Evolutionary conservation across 805 yeast species (phyloP).

Genomic region (Hanseniaspora guilliermondii): DNA sequence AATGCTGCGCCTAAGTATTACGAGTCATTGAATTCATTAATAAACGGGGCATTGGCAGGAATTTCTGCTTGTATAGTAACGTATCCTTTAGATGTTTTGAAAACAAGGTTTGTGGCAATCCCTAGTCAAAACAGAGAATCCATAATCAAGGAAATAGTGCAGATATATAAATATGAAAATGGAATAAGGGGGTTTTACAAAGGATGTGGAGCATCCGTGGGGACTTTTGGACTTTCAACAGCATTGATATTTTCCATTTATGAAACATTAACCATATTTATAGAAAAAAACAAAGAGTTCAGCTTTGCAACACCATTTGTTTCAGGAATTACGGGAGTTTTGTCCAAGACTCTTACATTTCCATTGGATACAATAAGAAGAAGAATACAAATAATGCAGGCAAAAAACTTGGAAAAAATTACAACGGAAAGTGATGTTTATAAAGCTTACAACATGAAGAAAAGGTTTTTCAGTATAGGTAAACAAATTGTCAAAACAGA

Average conservation of each 20-base stretch:
- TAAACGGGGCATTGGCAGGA: constrained; percentile 73
- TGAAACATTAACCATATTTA: constrained; percentile 32
- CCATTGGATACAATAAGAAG: constrained; percentile 79
- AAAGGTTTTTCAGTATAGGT: constrained; percentile 26
- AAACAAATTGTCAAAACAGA: constrained; percentile 37
- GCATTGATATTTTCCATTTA: constrained; percentile 67
- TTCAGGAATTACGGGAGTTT: constrained; percentile 63
- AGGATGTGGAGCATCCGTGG: constrained; percentile 39
- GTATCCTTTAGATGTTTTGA: constrained; percentile 80
- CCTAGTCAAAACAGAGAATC: constrained; percentile 17
- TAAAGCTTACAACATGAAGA: constrained; percentile 14
- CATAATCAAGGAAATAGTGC: constrained; percentile 23
- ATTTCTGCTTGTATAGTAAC: constrained; percentile 56
- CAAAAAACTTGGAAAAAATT: constrained; percentile 18
- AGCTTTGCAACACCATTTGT: constrained; percentile 39
- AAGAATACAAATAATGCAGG: constrained; percentile 50
- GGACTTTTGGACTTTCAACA: constrained; percentile 56
- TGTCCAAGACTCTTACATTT: constrained; percentile 62
- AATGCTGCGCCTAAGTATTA: constrained; percentile 14
- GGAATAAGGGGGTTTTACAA: constrained; percentile 36
- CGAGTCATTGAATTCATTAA: constrained; percentile 27
- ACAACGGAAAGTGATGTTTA: constrained; percentile 18
- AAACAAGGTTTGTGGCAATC: constrained; percentile 77
- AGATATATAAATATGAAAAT: constrained; percentile 31
- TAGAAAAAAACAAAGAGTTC: constrained; percentile 27